phyloP scores from a whole-genome alignment of 352 stramenopile genomes.

The Phytophthora citrophthora region DNA sequence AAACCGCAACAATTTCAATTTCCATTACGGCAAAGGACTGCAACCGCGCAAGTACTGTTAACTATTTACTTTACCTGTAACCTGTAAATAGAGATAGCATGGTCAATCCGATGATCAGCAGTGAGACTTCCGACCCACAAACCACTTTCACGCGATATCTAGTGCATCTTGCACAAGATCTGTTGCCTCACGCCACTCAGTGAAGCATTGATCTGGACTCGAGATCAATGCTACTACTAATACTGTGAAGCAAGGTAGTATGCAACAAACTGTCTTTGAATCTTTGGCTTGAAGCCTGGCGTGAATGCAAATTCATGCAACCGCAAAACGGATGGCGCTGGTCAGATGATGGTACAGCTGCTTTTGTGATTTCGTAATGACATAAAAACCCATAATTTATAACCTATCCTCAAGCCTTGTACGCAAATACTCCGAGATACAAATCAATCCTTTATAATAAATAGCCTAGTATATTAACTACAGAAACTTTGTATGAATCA shows the following conservation, averaged over 20 bases:
- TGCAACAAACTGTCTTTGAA: background rate
- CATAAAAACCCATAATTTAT: background rate
- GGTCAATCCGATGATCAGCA: slow-evolving; percentile 1
- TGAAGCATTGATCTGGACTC: background rate
- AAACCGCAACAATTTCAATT: too few species aligned
- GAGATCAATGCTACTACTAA: too few species aligned
- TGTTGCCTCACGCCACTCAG: background rate
- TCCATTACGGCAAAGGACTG: too few species aligned
- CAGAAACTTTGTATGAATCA: background rate
- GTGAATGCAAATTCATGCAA: slow-evolving; percentile 29
- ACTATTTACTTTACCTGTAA: too few species aligned
- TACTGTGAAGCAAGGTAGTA: too few species aligned
- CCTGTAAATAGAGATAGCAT: too few species aligned
- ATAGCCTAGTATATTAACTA: background rate
- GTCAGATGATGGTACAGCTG: slow-evolving; percentile 9
- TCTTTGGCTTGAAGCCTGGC: slow-evolving; percentile 1
- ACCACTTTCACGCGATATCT: slow-evolving; percentile 9
- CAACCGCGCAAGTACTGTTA: too few species aligned
- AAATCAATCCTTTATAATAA: background rate
- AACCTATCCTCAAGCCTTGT: background rate
- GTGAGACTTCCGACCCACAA: background rate
- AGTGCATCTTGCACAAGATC: background rate
- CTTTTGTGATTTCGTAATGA: background rate
- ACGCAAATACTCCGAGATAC: background rate
- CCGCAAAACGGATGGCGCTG: slow-evolving; percentile 26